Evolutionary conservation across 2,329 filamentous ascomycete species (phyloP), one percentile per base, ranked within the genome.

Genomic region (Pyrenophora seminiperda): DNA sequence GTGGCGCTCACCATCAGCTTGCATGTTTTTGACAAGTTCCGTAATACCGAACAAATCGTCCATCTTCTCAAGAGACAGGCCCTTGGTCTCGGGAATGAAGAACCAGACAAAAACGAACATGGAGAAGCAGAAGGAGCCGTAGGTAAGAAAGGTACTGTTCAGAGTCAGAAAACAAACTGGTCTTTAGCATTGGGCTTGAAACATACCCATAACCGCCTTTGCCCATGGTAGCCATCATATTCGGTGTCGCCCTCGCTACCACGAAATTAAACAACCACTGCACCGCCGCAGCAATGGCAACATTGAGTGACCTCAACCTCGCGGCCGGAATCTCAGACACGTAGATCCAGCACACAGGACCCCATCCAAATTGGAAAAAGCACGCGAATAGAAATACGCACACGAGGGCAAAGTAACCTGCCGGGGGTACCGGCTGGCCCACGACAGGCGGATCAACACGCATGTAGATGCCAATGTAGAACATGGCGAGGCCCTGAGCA

Each of bases 221-320:
- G 7, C 79, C 80, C 42, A 81, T 77, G 0, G 77, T 82, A 7
- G 77, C 77, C 62, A 89, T 77, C 86, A 90, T 89, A 38, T 81
- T 84, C 2, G 86, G 83, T 3, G 86, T 85, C 27, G 84, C 84
- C 49, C 84, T 76, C 1, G 87, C 86, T 48, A 90, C 84, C 7
- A 89, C 81, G 53, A 90, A 88, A 66, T 90, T 90, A 71, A 90
- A 89, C 4, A 90, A 71, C 86, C 86, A 89, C 63, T 90, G 48
- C 2, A 43, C 37, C 19, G 83, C 84, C 0, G 87, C 86, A 0
- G 81, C 86, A 38, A 90, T 77, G 1, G 86, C 81, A 5, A 90
- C 86, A 62, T 89, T 89, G 58, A 87, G 74, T 14, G 83, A 83
- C 47, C 87, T 77, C 6, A 90, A 76, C 27, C 87, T 78, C 0